Base-by-base conservation (phyloP, 176 grass and related monocot species). In the Saccharum officinarum region DNA sequence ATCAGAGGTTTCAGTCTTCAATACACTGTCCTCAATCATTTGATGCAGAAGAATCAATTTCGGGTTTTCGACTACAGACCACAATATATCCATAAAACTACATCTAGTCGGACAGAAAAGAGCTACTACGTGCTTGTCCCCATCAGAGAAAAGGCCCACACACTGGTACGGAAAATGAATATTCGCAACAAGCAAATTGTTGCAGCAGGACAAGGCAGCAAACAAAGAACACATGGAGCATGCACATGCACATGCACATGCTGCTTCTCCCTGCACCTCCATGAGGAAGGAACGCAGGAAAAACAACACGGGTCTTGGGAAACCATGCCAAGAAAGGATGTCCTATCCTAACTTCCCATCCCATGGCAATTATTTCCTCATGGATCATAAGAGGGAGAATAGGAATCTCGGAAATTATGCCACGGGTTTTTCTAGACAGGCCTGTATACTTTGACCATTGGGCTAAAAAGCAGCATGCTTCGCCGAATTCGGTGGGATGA, bases 21-120 rank as follows among this genome's bases (percentile, higher is more conserved):
- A 73, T 83, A 90, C 84, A 83, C 75, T 82, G 63, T 60, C 73
- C 84, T 76, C 80, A 90, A 87, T 87, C 89, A 87, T 90, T 87
- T 87, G 80, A 52, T 6, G 74, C 30, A 20, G 84, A 36, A 80
- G 50, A 80, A 83, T 78, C 30, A 15, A 26, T 17, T 61, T 36
- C 26, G n/a, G 81, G 77, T 67, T 74, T 44, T 18, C 28, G 55
- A 11, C n/a, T 26, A 74, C 22, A 78, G 15, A 33, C 84, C 26
- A 20, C 26, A 75, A 25, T 66, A 50, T 57, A 57, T 47, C 37
- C 38, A 69, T 75, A 83, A 75, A 81, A 61, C 47, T 77, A 40
- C 65, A 86, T 45, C 26, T 72, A 78, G 67, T 26, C 25, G 22
- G 84, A 45, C 57, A 90, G 73, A 74, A 38, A 45, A 79, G 34